These are phyloP conservation scores for Dipteronia dyeriana DNA, from an alignment of 345 rosid species.

Conservation along the genomic window DNA sequence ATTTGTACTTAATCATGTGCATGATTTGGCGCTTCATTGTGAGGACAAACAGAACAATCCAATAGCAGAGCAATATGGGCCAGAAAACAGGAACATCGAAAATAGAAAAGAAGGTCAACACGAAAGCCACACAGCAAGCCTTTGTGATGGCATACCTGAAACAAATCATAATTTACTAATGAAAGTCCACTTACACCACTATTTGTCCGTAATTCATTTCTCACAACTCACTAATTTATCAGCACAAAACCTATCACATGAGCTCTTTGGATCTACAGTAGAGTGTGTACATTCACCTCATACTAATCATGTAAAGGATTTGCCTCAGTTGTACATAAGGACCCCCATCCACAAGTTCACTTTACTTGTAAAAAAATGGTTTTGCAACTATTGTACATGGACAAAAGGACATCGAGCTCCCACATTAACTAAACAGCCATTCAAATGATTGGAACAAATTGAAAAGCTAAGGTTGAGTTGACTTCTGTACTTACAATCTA, in stretches of 20 bases:
- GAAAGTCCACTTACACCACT: neutral
- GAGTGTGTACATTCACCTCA: neutral
- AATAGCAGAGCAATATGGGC: slow-evolving; percentile 71
- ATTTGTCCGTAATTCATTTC: neutral
- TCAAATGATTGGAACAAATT: neutral
- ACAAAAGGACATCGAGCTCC: neutral
- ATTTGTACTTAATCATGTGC: slow-evolving; percentile 76
- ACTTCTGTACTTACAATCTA: neutral
- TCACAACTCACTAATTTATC: neutral
- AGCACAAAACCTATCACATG: neutral
- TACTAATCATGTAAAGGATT: neutral
- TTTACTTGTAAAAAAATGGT: neutral
- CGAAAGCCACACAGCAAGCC: slow-evolving; percentile 63
- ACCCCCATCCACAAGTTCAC: neutral
- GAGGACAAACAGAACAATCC: slow-evolving; percentile 65
- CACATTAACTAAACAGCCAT: neutral
- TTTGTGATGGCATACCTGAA: slow-evolving; percentile 73
- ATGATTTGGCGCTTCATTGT: slow-evolving; percentile 76
- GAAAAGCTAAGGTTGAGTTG: neutral
- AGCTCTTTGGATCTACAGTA: neutral
- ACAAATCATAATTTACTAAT: neutral
- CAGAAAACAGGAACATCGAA: slow-evolving; percentile 82
- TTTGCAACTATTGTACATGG: neutral
- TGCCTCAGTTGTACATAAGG: neutral
- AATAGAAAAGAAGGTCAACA: slow-evolving; percentile 70